Percentiles rank a stretch among this genome's conserved stretches.
phyloP scores from a whole-genome alignment of 441 rosid genomes.

The Erodium texanum region DNA sequence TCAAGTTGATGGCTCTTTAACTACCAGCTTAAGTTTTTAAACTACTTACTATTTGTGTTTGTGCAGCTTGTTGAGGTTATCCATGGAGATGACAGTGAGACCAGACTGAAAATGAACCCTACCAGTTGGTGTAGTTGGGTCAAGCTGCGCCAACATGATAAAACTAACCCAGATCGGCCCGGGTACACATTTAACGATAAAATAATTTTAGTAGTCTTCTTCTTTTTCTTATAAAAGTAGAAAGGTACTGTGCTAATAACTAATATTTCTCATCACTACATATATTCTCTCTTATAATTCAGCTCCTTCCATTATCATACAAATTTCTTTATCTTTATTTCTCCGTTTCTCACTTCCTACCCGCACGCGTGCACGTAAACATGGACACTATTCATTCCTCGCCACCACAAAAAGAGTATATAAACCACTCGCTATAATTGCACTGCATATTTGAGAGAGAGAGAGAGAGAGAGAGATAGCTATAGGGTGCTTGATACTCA shows the following conservation, averaged over 20 bases:
- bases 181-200: neutral
- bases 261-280: conserved; percentile 6
- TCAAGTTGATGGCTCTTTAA: too few relatives aligned
- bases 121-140: neutral
- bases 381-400: conserved; percentile 20
- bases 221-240: conserved; percentile 1
- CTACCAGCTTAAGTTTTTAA: neutral
- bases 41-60: neutral
- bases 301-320: conserved; percentile 4
- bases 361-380: conserved; percentile 30
- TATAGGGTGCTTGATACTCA: conserved; percentile 25
- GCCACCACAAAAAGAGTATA: conserved; percentile 10
- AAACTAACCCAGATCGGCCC: conserved; percentile 2
- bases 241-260: neutral
- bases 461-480: conserved; percentile 14
- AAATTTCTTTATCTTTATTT: conserved; percentile 5
- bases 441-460: conserved; percentile 23
- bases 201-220: neutral
- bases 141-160: neutral
- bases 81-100: conserved; percentile 6
- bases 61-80: conserved; percentile 7
- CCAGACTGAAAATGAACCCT: conserved; percentile 2
- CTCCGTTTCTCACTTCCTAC: conserved; percentile 11
- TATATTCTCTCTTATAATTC: conserved; percentile 10
- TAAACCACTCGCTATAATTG: conserved; percentile 18